Conservation (phyloP, 176 grass and related monocot species). For the Miscanthus lutarioriparius region DNA sequence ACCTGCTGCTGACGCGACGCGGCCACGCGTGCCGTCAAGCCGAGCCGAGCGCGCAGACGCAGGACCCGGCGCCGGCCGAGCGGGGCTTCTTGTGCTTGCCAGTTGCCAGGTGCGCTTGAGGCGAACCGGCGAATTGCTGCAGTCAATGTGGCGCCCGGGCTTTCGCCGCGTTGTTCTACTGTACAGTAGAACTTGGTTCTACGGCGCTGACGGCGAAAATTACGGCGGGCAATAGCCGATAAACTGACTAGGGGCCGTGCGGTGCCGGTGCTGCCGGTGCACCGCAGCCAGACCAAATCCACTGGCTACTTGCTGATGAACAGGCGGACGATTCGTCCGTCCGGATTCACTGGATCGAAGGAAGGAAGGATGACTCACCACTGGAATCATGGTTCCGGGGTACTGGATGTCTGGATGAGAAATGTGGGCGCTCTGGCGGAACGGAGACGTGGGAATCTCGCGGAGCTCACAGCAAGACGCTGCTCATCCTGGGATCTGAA, state of each 20-base stretch:
- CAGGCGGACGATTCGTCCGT: background rate
- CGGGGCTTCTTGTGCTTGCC: background rate
- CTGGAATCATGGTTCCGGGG: too few species aligned
- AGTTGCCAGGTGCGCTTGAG: background rate
- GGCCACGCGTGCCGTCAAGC: background rate
- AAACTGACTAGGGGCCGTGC: background rate
- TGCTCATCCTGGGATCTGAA: background rate
- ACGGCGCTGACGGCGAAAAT: background rate
- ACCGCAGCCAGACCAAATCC: constrained; percentile 34
- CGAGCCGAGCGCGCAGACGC: too few species aligned
- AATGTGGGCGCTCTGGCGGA: background rate
- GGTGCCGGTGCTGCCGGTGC: too few species aligned
- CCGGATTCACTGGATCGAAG: background rate
- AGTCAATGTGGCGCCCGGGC: constrained; percentile 7
- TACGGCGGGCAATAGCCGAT: background rate
- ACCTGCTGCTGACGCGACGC: background rate
- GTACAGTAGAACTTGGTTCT: too few species aligned
- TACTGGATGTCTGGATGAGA: background rate
- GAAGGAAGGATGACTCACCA: too few species aligned
- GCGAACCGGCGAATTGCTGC: background rate
- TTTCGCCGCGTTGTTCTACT: background rate
- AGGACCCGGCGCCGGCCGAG: too few species aligned
- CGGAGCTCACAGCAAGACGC: background rate
- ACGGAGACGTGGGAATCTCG: constrained; percentile 20
- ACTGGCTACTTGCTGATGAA: background rate